A percentile compares a stretch with the other conserved stretches of the same genome.
These are phyloP conservation scores for Yamadazyma paraphyllophila DNA, from an alignment of 805 yeast species.

Conservation along the genomic window DNA sequence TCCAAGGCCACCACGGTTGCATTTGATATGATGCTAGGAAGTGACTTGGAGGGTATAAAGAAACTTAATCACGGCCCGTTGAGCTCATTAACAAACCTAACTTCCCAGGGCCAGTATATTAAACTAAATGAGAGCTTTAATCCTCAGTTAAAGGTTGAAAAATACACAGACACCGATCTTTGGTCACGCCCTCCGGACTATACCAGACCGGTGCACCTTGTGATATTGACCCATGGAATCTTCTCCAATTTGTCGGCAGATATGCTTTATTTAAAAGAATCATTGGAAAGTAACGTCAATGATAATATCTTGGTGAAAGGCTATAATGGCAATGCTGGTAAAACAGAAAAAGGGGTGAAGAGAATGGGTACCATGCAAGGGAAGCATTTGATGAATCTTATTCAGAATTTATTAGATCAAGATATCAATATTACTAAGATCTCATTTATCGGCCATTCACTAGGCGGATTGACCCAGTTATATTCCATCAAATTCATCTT, in stretches of 20 bases:
- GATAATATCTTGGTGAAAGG: constrained; percentile 41
- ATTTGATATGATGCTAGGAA: constrained; percentile 40
- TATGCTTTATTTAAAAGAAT: constrained; percentile 40
- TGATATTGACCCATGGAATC: constrained; percentile 44
- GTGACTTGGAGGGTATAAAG: constrained; percentile 31
- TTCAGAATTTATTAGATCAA: constrained; percentile 20
- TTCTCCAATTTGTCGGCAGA: constrained; percentile 45
- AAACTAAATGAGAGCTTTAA: constrained; percentile 14
- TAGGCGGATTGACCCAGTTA: constrained; percentile 44
- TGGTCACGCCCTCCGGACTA: constrained; percentile 30
- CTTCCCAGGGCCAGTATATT: constrained; percentile 1
- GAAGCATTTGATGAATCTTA: constrained; percentile 23
- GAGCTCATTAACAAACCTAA: constrained; percentile 8
- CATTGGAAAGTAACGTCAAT: constrained; percentile 22
- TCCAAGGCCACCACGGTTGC: constrained; percentile 28
- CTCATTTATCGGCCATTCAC: constrained; percentile 44
- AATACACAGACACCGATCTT: constrained; percentile 27
- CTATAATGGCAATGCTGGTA: constrained; percentile 39
- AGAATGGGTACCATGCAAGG: constrained; percentile 34
- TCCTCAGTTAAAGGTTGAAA: constrained; percentile 26
- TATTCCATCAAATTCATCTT: constrained; percentile 39
- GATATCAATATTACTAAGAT: constrained; percentile 24
- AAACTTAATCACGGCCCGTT: constrained; percentile 27
- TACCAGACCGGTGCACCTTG: constrained; percentile 35
- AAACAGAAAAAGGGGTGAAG: constrained; percentile 41